Evolutionary conservation across 1,284 basidiomycete genomes (phyloP), one percentile per base, ranked within the genome.

Genomic region (Taiwanofungus camphoratus): DNA sequence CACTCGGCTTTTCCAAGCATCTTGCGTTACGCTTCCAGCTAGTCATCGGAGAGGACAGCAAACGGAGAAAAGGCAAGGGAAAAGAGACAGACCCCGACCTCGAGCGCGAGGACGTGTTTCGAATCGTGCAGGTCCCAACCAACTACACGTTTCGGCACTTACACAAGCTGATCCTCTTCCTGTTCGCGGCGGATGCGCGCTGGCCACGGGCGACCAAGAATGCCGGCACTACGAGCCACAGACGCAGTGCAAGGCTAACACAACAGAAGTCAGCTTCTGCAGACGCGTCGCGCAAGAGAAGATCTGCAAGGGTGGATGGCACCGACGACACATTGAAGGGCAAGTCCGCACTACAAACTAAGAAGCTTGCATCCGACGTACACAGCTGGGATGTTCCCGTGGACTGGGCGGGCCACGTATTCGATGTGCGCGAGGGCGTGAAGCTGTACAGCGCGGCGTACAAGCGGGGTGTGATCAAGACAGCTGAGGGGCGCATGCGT

Each of bases 61-160:
- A 11, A 21, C 27, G 21, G 24, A 11, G 18, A 19, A 42, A 23
- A 9, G 32, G 16, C 22, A 45, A 16, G 19, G 34, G 13, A n/a
- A 23, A 41, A 22, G 36, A 18, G 18, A 32, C 36, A 44, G 49
- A 24, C 5, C 53, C 29, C 39, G 51, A 26, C 37, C 19, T 21
- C 36, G n/a, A 43, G 22, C 20, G 33, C 33, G 50, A 79, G 5
- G 75, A 74, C 9, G 69, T 82, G 2, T 76, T 76, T 52, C 74
- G 83, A 39, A 64, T 83, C 44, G 76, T 78, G 4, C 82, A 84
- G 49, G 79, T 86, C 4, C 85, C 85, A 0, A 64, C 77, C 21
- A 81, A 71, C 55, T 87, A 84, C 55, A 82, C 78, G 0, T 79
- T 88, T 52, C 67, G 73, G 2, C 82, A 83, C 51, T 66, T 88